Conservation (phyloP, 1,139 yeast species). For the Arxiozyma slooffiae region DNA sequence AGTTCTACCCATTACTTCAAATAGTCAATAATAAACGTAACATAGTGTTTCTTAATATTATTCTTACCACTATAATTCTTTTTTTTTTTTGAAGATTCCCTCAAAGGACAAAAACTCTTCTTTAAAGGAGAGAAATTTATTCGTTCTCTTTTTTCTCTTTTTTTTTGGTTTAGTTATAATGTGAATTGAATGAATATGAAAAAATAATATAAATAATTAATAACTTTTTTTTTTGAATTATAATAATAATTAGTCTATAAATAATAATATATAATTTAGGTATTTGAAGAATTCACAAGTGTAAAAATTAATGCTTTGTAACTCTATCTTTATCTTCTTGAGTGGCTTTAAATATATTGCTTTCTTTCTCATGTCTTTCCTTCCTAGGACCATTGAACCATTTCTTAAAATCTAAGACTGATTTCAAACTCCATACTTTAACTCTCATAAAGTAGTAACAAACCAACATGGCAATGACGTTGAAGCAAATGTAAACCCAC, state of each 20-base stretch:
- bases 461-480: conserved; percentile 36
- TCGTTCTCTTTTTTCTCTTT: too few relatives aligned
- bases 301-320: conserved; percentile 7
- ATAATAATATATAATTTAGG: background rate
- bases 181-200: too few relatives aligned
- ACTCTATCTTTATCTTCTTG: conserved; percentile 33
- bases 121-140: background rate
- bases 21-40: too few relatives aligned
- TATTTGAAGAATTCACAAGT: background rate
- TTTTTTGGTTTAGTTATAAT: too few relatives aligned
- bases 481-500: conserved; percentile 40
- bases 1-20: too few relatives aligned
- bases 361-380: conserved; percentile 37
- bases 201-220: background rate
- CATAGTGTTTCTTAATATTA: too few relatives aligned
- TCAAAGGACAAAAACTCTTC: too few relatives aligned
- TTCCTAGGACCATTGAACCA: conserved; percentile 32
- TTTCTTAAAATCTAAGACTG: conserved; percentile 27
- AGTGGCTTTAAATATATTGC: conserved; percentile 32
- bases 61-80: too few relatives aligned
- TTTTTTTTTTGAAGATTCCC: too few relatives aligned
- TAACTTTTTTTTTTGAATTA: too few relatives aligned
- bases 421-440: conserved; percentile 27
- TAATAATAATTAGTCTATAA: background rate
- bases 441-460: conserved; percentile 34